Conservation (phyloP, 768 basidiomycete species). For the Harrya chromipes region DNA sequence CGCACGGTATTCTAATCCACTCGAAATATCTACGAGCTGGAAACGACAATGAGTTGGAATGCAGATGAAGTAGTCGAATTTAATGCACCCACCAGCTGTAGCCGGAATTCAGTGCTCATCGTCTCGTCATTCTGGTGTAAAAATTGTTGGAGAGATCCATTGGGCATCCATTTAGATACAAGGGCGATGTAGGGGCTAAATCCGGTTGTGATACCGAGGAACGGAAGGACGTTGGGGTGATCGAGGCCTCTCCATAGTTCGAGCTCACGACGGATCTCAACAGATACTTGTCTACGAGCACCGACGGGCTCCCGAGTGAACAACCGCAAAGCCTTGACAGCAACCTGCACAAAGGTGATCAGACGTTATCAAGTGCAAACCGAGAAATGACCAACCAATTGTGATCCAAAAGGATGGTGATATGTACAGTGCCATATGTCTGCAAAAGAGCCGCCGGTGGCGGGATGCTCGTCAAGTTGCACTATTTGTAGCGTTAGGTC, state of each 20-base stretch:
- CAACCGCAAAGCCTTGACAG: slow-evolving; percentile 4
- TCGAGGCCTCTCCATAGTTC: slow-evolving; percentile 15
- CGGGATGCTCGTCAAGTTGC: not conserved
- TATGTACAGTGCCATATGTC: slow-evolving; percentile 10
- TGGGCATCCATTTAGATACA: slow-evolving; percentile 14
- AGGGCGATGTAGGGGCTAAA: slow-evolving; percentile 7
- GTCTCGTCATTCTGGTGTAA: not conserved
- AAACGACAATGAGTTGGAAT: not conserved
- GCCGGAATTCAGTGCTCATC: not conserved
- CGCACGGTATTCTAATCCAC: slow-evolving; percentile 15
- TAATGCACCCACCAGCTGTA: slow-evolving; percentile 7
- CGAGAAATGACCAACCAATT: not conserved
- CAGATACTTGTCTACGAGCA: not conserved
- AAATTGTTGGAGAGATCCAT: slow-evolving; percentile 6
- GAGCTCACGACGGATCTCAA: slow-evolving; percentile 11
- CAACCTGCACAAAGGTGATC: slow-evolving; percentile 4
- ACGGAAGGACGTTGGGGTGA: slow-evolving; percentile 16
- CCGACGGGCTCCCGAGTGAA: not conserved
- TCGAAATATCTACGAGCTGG: slow-evolving; percentile 15
- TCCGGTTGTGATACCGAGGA: slow-evolving; percentile 14
- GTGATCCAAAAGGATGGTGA: not conserved
- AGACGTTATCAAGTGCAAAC: not conserved
- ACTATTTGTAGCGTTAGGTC: slow-evolving; percentile 12
- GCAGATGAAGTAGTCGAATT: not conserved
- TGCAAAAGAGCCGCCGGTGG: slow-evolving; percentile 6